Conservation (phyloP, 768 basidiomycete genomes). For the Hericium rajendrae region DNA sequence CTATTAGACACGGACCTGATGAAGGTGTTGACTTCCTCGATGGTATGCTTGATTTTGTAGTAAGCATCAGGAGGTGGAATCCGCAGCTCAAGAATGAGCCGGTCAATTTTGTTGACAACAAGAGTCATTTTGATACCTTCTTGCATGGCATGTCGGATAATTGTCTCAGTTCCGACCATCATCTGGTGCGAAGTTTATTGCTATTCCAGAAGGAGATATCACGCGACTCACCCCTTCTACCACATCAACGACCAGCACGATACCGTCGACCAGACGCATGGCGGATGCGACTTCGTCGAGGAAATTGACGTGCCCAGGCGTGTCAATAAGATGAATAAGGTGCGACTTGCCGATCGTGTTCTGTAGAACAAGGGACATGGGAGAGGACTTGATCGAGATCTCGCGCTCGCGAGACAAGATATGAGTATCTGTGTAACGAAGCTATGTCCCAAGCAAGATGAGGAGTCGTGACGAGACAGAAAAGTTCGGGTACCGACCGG, state of each 20-base stretch:
- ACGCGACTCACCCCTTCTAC: constrained; percentile 72
- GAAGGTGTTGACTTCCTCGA: constrained; percentile 95
- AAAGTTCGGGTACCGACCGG: constrained; percentile 43
- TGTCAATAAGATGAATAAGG: constrained; percentile 89
- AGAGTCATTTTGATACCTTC: constrained; percentile 85
- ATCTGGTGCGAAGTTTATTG: constrained; percentile 36
- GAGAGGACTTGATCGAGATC: constrained; percentile 94
- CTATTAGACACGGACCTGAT: constrained; percentile 57
- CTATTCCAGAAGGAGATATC: not conserved
- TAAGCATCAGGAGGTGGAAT: constrained; percentile 95
- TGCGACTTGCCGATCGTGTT: constrained; percentile 88
- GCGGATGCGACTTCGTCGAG: constrained; percentile 93
- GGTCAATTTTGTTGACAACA: constrained; percentile 96
- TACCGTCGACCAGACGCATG: constrained; percentile 82
- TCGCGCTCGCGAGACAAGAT: constrained; percentile 77
- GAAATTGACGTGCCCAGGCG: constrained; percentile 97
- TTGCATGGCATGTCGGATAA: constrained; percentile 83
- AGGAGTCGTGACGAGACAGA: not conserved
- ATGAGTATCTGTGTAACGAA: constrained; percentile 95
- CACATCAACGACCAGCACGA: constrained; percentile 93
- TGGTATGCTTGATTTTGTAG: constrained; percentile 98
- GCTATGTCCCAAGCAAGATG: constrained; percentile 32
- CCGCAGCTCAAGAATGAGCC: constrained; percentile 91
- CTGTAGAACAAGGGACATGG: constrained; percentile 86
- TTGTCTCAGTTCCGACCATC: constrained; percentile 87